phyloP scores from a whole-genome alignment of 1,284 basidiomycete genomes.

The Kwoniella shivajii region DNA sequence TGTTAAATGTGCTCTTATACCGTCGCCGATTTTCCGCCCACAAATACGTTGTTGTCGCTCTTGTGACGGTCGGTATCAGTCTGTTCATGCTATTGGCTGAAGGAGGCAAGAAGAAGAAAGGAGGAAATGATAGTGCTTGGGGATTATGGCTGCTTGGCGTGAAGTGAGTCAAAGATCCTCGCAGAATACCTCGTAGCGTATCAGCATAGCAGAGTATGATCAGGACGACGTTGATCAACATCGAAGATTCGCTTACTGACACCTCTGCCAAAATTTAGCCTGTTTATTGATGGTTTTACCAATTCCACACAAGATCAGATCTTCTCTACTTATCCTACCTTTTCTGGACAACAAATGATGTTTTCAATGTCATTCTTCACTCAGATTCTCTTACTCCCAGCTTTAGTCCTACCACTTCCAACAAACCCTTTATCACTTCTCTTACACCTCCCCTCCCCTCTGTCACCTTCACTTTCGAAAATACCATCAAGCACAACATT shows the following conservation, averaged over 20 bases:
- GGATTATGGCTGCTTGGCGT: conserved; percentile 45
- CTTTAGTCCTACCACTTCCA: conserved; percentile 58
- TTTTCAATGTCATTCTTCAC: conserved; percentile 84
- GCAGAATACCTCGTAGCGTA: too few relatives aligned
- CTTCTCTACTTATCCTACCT: conserved; percentile 60
- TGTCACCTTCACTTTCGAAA: conserved; percentile 60
- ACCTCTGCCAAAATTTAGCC: conserved; percentile 64
- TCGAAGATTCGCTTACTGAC: background rate
- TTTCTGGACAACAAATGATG: conserved; percentile 96
- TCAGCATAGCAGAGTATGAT: too few relatives aligned
- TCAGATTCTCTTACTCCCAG: conserved; percentile 61
- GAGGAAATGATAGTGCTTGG: conserved; percentile 48
- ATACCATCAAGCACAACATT: conserved; percentile 35
- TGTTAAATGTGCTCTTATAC: conserved; percentile 65
- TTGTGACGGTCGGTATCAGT: conserved; percentile 91
- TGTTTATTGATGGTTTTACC: conserved; percentile 87
- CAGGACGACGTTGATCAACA: too few relatives aligned
- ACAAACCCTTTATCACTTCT: conserved; percentile 33
- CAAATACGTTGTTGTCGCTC: conserved; percentile 89
- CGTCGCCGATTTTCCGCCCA: conserved; percentile 85
- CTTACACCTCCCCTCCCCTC: conserved; percentile 26
- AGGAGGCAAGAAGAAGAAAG: conserved; percentile 55
- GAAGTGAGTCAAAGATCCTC: conserved; percentile 53
- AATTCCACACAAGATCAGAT: conserved; percentile 99
- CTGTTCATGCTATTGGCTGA: conserved; percentile 90